These are phyloP conservation scores for Exophiala oligosperma DNA, from an alignment of 2,329 filamentous ascomycete species.

Conservation along the genomic window DNA sequence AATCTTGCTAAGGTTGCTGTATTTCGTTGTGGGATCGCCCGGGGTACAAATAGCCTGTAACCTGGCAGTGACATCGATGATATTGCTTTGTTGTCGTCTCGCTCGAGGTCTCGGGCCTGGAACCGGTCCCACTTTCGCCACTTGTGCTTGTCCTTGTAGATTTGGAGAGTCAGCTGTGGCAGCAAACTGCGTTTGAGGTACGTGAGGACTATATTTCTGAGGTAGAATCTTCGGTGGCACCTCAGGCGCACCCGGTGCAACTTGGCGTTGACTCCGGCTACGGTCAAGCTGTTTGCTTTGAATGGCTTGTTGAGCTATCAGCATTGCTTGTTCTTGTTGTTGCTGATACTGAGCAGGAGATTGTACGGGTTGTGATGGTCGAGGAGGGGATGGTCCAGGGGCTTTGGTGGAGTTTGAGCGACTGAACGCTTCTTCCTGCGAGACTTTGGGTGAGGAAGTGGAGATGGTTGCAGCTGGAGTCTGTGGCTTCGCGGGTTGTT, in stretches of 20 bases:
- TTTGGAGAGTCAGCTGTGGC: conserved; percentile 38
- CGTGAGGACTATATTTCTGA: conserved; percentile 29
- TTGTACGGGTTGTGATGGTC: conserved; percentile 30
- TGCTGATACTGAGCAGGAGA: conserved; percentile 54
- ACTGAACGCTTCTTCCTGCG: conserved; percentile 67
- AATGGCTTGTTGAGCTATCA: conserved; percentile 75
- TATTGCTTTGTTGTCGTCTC: conserved; percentile 73
- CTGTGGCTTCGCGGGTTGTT: conserved; percentile 11
- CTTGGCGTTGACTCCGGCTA: conserved; percentile 71
- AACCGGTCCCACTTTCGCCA: conserved; percentile 51
- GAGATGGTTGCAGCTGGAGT: conserved; percentile 42
- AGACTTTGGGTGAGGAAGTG: conserved; percentile 56
- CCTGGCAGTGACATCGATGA: conserved; percentile 76
- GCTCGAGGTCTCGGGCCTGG: conserved; percentile 60
- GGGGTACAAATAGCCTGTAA: conserved; percentile 88
- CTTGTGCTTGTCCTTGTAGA: conserved; percentile 35
- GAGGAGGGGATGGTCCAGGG: conserved; percentile 13
- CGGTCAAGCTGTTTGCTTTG: conserved; percentile 67
- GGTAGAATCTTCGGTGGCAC: conserved; percentile 36
- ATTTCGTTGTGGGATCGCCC: conserved; percentile 84
- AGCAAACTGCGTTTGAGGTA: conserved; percentile 42
- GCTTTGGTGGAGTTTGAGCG: conserved; percentile 62
- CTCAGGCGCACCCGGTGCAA: conserved; percentile 51
- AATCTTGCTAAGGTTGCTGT: conserved; percentile 87
- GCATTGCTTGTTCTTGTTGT: conserved; percentile 83